These are phyloP conservation scores for Stagonosporopsis vannaccii DNA, from an alignment of 2,329 filamentous ascomycete genomes.

Conservation along the genomic window DNA sequence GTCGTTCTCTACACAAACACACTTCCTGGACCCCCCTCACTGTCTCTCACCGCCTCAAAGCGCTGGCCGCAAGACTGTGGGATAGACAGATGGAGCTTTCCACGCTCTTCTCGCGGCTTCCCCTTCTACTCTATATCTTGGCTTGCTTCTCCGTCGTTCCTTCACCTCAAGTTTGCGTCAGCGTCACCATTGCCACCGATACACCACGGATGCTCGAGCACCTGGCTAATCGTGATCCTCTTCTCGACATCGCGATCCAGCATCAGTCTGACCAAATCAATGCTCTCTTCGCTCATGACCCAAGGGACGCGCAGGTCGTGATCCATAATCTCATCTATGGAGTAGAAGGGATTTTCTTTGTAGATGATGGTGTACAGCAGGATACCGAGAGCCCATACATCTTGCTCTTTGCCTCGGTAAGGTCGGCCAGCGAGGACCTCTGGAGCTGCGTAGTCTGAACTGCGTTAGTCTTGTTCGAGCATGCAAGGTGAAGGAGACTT, in stretches of 20 bases:
- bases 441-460: conserved; percentile 92
- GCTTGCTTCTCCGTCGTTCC: background rate
- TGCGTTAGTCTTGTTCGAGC: background rate
- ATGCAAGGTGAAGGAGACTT: background rate
- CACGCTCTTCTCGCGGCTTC: background rate
- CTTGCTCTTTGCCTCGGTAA: conserved; percentile 95
- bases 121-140: background rate
- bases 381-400: conserved; percentile 97
- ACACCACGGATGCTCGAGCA: conserved; percentile 89
- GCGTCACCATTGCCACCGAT: conserved; percentile 21
- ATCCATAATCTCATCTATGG: conserved; percentile 98
- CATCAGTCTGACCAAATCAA: conserved; percentile 91
- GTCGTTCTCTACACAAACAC: conserved; percentile 9
- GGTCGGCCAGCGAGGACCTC: conserved; percentile 92
- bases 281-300: conserved; percentile 87
- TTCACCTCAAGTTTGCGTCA: conserved; percentile 3
- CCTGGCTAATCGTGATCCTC: conserved; percentile 84
- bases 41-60: background rate
- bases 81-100: background rate
- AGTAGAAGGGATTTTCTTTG: conserved; percentile 99
- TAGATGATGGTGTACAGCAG: conserved; percentile 98
- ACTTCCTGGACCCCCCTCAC: background rate
- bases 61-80: background rate
- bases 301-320: conserved; percentile 92
- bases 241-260: conserved; percentile 86